These are phyloP conservation scores for Trypanosoma mega DNA, from an alignment of 208 protist genomes.

Conservation along the genomic window DNA sequence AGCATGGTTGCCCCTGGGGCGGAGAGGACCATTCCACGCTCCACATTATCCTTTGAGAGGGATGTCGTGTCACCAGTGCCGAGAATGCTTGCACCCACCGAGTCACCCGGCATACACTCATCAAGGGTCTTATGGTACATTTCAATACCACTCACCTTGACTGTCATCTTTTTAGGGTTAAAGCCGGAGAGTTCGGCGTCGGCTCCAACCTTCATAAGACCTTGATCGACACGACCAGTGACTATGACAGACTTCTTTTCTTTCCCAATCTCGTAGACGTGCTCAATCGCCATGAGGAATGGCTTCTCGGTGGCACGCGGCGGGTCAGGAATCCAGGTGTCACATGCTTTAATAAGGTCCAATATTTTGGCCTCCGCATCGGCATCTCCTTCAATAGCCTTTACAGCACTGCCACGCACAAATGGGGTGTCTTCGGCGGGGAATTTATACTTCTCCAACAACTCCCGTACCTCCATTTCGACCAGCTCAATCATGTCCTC, in stretches of 20 bases:
- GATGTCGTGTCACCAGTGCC: conserved; percentile 77
- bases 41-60: conserved; percentile 96
- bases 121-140: conserved; percentile 97
- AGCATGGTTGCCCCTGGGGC: conserved; percentile 92
- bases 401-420: conserved; percentile 94
- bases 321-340: conserved; percentile 94
- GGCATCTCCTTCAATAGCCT: conserved; percentile 94
- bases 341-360: conserved; percentile 91
- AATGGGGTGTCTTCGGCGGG: conserved; percentile 90
- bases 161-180: conserved; percentile 78
- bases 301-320: conserved; percentile 95
- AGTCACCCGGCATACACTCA: conserved; percentile 96
- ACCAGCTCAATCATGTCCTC: conserved; percentile 96
- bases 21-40: conserved; percentile 94
- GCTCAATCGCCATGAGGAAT: conserved; percentile 98
- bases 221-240: conserved; percentile 95
- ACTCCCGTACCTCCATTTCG: conserved; percentile 97
- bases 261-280: conserved; percentile 91
- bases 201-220: conserved; percentile 93
- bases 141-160: conserved; percentile 94
- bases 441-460: conserved; percentile 94
- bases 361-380: conserved; percentile 94
- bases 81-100: conserved; percentile 95
- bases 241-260: conserved; percentile 96
- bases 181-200: conserved; percentile 97